Percentiles rank a stretch among this genome's conserved stretches.
phyloP scores from a whole-genome alignment of 192 early-diverging fungal genomes.

The Coemansia sp. region DNA sequence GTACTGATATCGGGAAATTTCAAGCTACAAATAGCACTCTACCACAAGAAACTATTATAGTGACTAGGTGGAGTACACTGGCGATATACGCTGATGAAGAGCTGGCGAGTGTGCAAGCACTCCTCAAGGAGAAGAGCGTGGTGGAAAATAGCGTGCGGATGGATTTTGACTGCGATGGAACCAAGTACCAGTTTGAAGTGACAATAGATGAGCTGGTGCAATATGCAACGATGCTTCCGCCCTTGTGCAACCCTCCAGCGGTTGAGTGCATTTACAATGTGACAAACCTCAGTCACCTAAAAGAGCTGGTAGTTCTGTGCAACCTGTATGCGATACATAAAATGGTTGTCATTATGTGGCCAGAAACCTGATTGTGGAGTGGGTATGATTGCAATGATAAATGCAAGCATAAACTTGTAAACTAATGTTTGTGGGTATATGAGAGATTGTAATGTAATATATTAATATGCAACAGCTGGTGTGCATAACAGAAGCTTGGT shows the following conservation, averaged over 20 bases:
- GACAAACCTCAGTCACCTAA: conserved; percentile 92
- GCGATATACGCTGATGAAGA: conserved; percentile 44
- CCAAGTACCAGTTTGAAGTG: conserved; percentile 59
- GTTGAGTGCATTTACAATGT: conserved; percentile 89
- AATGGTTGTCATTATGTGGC: too few relatives aligned
- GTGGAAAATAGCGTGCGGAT: conserved; percentile 21
- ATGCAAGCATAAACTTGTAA: too few relatives aligned
- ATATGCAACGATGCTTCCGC: conserved; percentile 75
- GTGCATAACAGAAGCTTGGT: too few relatives aligned
- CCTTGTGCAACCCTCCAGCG: conserved; percentile 90
- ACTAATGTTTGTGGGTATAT: too few relatives aligned
- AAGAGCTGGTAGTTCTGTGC: conserved; percentile 94
- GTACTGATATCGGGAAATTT: background rate
- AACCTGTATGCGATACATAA: conserved; percentile 84
- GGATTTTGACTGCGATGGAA: conserved; percentile 21
- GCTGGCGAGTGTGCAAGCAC: conserved; percentile 39
- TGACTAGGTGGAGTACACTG: conserved; percentile 29
- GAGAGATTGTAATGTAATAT: too few relatives aligned
- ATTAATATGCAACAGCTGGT: too few relatives aligned
- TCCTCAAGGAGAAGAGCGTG: conserved; percentile 36
- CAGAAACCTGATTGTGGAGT: too few relatives aligned
- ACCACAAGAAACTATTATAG: background rate
- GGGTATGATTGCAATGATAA: too few relatives aligned
- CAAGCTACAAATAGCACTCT: background rate
- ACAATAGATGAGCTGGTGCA: conserved; percentile 69